phyloP scores from a whole-genome alignment of 1,284 basidiomycete genomes.

The Ustanciosporium gigantosporum region DNA sequence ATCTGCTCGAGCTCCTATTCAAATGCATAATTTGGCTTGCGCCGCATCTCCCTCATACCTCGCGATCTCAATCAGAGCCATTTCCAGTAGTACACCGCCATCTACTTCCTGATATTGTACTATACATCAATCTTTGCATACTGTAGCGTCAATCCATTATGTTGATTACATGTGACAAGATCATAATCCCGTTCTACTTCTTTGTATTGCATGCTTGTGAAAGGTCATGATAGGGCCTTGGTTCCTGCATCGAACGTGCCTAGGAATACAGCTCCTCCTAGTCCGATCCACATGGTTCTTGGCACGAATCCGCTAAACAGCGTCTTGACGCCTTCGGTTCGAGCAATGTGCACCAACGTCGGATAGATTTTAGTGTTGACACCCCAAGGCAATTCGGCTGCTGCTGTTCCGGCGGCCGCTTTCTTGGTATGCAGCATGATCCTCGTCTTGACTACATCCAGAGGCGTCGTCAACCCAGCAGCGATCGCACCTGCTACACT shows the following conservation, averaged over 20 bases:
- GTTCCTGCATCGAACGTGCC: conserved; percentile 77
- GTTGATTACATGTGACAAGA: too few relatives aligned
- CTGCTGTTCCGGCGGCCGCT: not conserved
- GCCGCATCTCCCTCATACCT: too few relatives aligned
- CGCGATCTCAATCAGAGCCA: too few relatives aligned
- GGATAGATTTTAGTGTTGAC: conserved; percentile 53
- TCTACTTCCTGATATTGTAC: too few relatives aligned
- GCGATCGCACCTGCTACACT: conserved; percentile 87
- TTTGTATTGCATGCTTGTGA: too few relatives aligned
- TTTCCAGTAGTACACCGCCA: too few relatives aligned
- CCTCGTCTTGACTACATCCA: conserved; percentile 95
- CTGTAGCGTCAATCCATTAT: too few relatives aligned
- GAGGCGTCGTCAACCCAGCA: conserved; percentile 86
- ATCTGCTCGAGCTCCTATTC: too few relatives aligned
- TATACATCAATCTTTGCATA: too few relatives aligned
- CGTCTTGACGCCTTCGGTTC: conserved; percentile 73
- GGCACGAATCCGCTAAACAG: conserved; percentile 88
- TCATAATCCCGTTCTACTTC: too few relatives aligned
- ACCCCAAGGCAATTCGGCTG: conserved; percentile 8
- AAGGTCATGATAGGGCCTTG: conserved; percentile 30
- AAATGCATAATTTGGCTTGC: too few relatives aligned
- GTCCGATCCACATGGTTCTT: conserved; percentile 90
- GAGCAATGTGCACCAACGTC: conserved; percentile 68
- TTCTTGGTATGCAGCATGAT: conserved; percentile 80
- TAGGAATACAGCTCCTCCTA: conserved; percentile 94